A percentile compares a stretch with the other conserved stretches of the same genome.
These are phyloP conservation scores for Rhynchosporium graminicola DNA, from an alignment of 2,329 filamentous ascomycete species.

Conservation along the genomic window DNA sequence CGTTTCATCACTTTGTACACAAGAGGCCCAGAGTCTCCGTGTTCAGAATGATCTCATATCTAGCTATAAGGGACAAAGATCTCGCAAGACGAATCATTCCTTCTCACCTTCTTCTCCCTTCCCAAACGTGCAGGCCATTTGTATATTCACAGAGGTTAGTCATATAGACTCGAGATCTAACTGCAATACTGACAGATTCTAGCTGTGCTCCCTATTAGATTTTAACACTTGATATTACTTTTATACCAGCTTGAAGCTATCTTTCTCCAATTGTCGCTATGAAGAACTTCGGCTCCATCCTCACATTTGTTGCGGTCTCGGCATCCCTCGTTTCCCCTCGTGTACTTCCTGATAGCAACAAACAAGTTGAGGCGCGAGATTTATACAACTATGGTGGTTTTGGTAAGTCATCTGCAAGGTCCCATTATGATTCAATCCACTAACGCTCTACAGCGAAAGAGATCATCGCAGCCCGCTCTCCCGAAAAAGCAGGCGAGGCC, in stretches of 20 bases:
- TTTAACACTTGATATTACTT: conserved; percentile 30
- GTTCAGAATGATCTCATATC: conserved; percentile 13
- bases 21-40: conserved; percentile 18
- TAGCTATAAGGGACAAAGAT: conserved; percentile 28
- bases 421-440: neutral
- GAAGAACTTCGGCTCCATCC: conserved; percentile 45
- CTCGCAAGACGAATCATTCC: conserved; percentile 18
- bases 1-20: conserved; percentile 30
- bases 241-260: conserved; percentile 33
- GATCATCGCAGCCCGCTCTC: conserved; percentile 27
- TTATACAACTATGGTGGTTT: conserved; percentile 26
- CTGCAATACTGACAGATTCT: conserved; percentile 25
- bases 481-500: conserved; percentile 24
- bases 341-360: conserved; percentile 30
- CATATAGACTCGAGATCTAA: neutral
- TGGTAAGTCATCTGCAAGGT: neutral
- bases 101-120: conserved; percentile 27
- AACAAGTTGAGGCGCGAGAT: conserved; percentile 28
- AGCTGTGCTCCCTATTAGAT: conserved; percentile 36
- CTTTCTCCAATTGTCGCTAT: conserved; percentile 40
- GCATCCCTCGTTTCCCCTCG: conserved; percentile 41
- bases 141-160: conserved; percentile 35
- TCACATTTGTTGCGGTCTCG: conserved; percentile 43
- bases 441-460: conserved; percentile 23
- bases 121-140: conserved; percentile 34